Evolutionary conservation across 2,329 filamentous ascomycete genomes (phyloP), one percentile per base, ranked within the genome.

Genomic region (Zelopaecilomyces penicillatus): DNA sequence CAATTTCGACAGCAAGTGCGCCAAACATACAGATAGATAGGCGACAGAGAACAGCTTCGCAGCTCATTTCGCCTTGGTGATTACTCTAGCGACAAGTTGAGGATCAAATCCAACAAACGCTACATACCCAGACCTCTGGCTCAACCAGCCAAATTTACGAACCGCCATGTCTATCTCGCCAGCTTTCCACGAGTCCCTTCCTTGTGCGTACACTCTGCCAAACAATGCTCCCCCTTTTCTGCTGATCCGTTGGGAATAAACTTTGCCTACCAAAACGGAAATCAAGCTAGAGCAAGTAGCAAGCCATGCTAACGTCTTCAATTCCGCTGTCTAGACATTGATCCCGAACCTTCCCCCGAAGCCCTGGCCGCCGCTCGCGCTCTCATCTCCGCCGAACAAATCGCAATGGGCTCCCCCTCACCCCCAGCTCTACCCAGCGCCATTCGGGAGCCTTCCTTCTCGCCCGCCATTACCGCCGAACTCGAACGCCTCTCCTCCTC

Each of bases 121-220:
- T 19, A 19, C 19, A 19, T 19, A 19, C 19, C 19, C 19, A 19
- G 19, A 19, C 19, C 19, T 19, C 19, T 19, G 19, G 19, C 19
- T 19, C 19, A 19, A 19, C 19, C 19, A 19, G 19, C 19, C 19
- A 19, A 19, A 19, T 19, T 19, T 19, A 19, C 19, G 19, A 19
- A 19, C 30, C 48, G 48, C 37, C 45, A 63, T 61, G 59, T 34
- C 57, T 32, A 42, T 60, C 47, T 53, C 55, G 35, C 59, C 64
- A 41, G 67, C 65, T 42, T 69, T 83, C 50, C 83, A 89, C 67
- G 86, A 93, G 61, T 87, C 85, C 26, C 80, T 94, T 26, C 86
- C 87, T 40, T 91, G 86, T 89, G 76, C 53, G 78, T 49, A 41
- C 36, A 29, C 40, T 42, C n/a, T 48, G 11, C 10, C 19, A 12